Conservation (phyloP, 495 filamentous ascomycete species). For the Annulohypoxylon stygium region DNA sequence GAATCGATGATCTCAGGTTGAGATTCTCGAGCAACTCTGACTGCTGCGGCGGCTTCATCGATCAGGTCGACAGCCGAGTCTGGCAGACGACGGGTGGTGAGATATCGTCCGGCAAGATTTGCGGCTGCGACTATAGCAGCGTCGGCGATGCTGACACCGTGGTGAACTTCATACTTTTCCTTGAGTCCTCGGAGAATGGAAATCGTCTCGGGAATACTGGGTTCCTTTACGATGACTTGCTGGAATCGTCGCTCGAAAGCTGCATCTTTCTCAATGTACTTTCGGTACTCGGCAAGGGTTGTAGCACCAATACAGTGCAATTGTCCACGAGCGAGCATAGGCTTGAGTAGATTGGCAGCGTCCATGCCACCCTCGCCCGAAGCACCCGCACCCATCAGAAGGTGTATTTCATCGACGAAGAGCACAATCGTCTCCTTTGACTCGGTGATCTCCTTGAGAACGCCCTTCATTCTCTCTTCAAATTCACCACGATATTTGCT, state of each 20-base stretch:
- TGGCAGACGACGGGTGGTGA: constrained; percentile 89
- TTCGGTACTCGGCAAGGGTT: constrained; percentile 93
- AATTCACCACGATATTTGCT: constrained; percentile 99
- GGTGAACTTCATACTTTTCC: constrained; percentile 97
- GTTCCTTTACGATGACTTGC: constrained; percentile 96
- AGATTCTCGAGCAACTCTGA: constrained; percentile 93
- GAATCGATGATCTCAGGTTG: constrained; percentile 95
- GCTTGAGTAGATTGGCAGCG: constrained; percentile 96
- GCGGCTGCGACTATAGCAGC: constrained; percentile 92
- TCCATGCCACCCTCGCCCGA: constrained; percentile 98
- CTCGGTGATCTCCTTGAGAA: constrained; percentile 95
- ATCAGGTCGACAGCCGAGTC: constrained; percentile 97
- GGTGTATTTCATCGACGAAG: constrained; percentile 98
- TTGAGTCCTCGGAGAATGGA: constrained; percentile 97
- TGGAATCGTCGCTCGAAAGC: constrained; percentile 99
- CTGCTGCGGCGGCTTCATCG: constrained; percentile 95
- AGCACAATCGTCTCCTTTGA: constrained; percentile 97
- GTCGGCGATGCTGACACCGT: constrained; percentile 95
- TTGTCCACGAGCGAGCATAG: constrained; percentile 93
- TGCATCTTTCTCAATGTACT: constrained; percentile 98
- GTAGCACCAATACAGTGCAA: constrained; percentile 98
- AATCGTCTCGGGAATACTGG: constrained; percentile 86
- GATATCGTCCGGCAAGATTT: constrained; percentile 88
- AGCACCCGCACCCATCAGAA: constrained; percentile 95
- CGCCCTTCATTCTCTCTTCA: constrained; percentile 98